phyloP scores from a whole-genome alignment of 768 basidiomycete genomes.

The Goffeauzyma gilvescens region DNA sequence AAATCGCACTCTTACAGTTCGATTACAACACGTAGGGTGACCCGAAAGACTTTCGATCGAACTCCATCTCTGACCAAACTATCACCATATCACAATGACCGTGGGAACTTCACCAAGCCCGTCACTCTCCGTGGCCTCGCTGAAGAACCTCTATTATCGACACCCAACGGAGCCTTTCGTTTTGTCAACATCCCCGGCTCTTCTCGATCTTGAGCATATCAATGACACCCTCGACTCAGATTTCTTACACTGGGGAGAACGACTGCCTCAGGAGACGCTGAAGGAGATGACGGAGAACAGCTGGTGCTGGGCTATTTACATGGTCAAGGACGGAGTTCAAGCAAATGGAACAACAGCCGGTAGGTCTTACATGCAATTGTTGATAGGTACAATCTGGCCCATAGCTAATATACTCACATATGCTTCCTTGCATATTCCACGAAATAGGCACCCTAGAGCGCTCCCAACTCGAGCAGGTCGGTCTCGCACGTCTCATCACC shows the following conservation, averaged over 20 bases:
- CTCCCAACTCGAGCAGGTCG: slow-evolving; percentile 5
- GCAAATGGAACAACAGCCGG: not conserved
- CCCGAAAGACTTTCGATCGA: too few relatives aligned
- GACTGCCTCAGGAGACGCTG: not conserved
- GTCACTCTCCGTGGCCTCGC: too few relatives aligned
- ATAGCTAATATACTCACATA: not conserved
- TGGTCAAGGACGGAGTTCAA: not conserved
- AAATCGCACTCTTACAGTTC: too few relatives aligned
- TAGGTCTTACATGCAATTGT: not conserved
- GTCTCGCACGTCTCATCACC: slow-evolving; percentile 6
- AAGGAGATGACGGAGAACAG: slow-evolving; percentile 4
- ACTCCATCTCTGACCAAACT: too few relatives aligned
- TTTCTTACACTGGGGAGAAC: slow-evolving; percentile 6
- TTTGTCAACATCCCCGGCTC: slow-evolving; percentile 3
- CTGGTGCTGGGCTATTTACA: slow-evolving; percentile 1
- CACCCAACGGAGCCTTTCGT: too few relatives aligned
- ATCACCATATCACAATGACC: too few relatives aligned
- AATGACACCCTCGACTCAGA: slow-evolving; percentile 8
- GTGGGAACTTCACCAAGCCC: too few relatives aligned
- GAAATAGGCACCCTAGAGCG: not conserved
- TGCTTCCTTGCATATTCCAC: not conserved
- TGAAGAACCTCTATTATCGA: too few relatives aligned
- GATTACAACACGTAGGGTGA: too few relatives aligned
- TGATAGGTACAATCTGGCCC: not conserved
- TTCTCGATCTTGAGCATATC: slow-evolving; percentile 2